A percentile compares a stretch with the other conserved stretches of the same genome.
These are phyloP conservation scores for Penicillium corylophilum DNA, from an alignment of 2,329 filamentous ascomycete species.

Conservation along the genomic window DNA sequence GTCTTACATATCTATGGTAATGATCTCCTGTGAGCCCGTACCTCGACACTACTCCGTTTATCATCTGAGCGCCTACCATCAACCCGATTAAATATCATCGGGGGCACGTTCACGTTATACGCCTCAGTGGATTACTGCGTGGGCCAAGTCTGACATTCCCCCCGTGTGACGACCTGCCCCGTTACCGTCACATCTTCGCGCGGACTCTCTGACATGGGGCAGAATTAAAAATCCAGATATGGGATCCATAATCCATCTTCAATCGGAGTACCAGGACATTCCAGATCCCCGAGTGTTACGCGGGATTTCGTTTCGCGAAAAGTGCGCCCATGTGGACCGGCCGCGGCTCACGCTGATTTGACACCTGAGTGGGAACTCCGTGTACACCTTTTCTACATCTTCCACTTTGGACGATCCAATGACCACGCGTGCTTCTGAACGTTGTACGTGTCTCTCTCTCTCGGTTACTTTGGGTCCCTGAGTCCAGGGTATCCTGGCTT, in stretches of 20 bases:
- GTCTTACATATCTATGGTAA: too few species aligned
- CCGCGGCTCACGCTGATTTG: constrained; percentile 19
- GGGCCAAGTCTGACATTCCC: constrained; percentile 2
- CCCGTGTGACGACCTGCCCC: constrained; percentile 10
- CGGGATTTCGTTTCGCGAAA: constrained; percentile 16
- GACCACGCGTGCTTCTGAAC: neutral
- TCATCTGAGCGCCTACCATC: neutral
- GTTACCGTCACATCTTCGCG: constrained; percentile 17
- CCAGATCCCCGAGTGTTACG: constrained; percentile 12
- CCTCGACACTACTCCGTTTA: too few species aligned
- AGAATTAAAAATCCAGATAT: neutral
- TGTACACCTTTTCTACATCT: constrained; percentile 11
- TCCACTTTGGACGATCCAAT: constrained; percentile 11
- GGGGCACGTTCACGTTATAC: constrained; percentile 16
- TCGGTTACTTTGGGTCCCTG: neutral
- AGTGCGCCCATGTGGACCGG: constrained; percentile 20
- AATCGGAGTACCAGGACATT: neutral
- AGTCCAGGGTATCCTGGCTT: neutral
- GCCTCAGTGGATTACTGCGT: neutral
- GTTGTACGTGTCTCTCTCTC: constrained; percentile 1
- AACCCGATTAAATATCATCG: constrained; percentile 4
- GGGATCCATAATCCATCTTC: neutral
- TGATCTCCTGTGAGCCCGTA: too few species aligned
- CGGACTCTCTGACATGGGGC: neutral
- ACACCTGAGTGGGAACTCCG: constrained; percentile 11